phyloP scores from a whole-genome alignment of 495 filamentous ascomycete species.

The Penicillium steckii region DNA sequence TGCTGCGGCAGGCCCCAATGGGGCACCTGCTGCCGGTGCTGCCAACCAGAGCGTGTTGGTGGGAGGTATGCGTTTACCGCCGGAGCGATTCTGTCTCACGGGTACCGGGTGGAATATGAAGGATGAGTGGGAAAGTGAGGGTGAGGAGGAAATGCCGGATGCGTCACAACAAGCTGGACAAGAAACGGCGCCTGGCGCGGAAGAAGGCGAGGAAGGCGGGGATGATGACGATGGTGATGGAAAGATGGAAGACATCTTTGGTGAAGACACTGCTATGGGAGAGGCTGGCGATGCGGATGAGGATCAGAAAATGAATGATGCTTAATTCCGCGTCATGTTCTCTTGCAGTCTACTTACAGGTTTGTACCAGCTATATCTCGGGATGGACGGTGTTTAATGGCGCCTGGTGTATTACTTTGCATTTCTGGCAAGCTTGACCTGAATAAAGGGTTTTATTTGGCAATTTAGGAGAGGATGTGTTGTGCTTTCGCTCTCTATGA shows the following conservation, averaged over 20 bases:
- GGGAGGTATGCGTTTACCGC: conserved; percentile 78
- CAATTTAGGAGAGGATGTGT: neutral
- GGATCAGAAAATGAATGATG: conserved; percentile 53
- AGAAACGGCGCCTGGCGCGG: conserved; percentile 27
- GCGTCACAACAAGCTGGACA: conserved; percentile 17
- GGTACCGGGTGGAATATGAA: conserved; percentile 80
- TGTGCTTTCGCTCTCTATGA: neutral
- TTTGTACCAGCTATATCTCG: neutral
- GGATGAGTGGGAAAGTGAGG: conserved; percentile 71
- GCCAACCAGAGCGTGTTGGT: conserved; percentile 40
- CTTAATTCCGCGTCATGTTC: conserved; percentile 18
- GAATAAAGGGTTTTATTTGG: neutral
- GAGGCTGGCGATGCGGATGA: conserved; percentile 39
- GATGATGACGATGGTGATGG: conserved; percentile 54
- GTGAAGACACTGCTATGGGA: conserved; percentile 49
- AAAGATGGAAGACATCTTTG: conserved; percentile 60
- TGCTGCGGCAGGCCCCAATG: conserved; percentile 16
- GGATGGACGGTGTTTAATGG: conserved; percentile 25
- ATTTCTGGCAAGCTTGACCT: conserved; percentile 9
- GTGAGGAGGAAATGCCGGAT: conserved; percentile 46
- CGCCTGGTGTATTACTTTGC: conserved; percentile 15
- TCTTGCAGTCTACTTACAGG: conserved; percentile 1
- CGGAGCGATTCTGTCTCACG: conserved; percentile 88
- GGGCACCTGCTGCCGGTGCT: conserved; percentile 6
- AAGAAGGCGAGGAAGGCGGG: conserved; percentile 33